Evolutionary conservation across 2,329 filamentous ascomycete genomes (phyloP), one percentile per base, ranked within the genome.

Genomic region (Diaporthe eres): DNA sequence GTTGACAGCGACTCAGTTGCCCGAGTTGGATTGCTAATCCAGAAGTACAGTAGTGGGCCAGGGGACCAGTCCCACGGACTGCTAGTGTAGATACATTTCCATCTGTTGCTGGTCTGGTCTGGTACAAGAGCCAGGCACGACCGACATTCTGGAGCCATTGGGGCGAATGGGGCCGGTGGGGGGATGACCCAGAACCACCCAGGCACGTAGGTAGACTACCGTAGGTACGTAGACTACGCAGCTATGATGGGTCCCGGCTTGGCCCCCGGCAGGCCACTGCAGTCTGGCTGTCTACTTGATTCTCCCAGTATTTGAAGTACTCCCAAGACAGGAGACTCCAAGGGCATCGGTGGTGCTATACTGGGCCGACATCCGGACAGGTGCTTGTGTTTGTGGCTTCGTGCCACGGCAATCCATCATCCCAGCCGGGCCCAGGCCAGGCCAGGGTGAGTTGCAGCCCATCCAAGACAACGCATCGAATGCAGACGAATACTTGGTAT

Each of bases 21-120:
- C 17, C 61, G 34, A 51, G 63, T 15, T 51, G 65, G 65, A 68
- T 68, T 68, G 47, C 47, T 68, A 68, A 53, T 68, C 65, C 47
- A 53, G 13, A 19, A 12, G 53, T 25, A 44, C 63, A 10, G 31
- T 10, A 22, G 47, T 68, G 65, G 65, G 61, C 61, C 42, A 39
- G 25, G 13, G 28, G 61, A 67, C 28, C 61, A 47, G 61, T 47
- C 28, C 39, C 42, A 31, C 25, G 61, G 17, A 17, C n/a, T 67
- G 17, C 22, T 49, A 39, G 37, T 39, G 37, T 13, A 39, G 37
- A 39, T 39, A 19, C 42, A 22, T 65, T 17, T 31, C 25, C 25
- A 49, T 22, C 7, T 44, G 5, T n/a, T 19, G 22, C 6, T 44
- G n/a, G 55, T n/a, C 55, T 58, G 7, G 19, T 19, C 22, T 47